phyloP scores from a whole-genome alignment of 345 rosid species.

The Eutrema heterophyllum region DNA sequence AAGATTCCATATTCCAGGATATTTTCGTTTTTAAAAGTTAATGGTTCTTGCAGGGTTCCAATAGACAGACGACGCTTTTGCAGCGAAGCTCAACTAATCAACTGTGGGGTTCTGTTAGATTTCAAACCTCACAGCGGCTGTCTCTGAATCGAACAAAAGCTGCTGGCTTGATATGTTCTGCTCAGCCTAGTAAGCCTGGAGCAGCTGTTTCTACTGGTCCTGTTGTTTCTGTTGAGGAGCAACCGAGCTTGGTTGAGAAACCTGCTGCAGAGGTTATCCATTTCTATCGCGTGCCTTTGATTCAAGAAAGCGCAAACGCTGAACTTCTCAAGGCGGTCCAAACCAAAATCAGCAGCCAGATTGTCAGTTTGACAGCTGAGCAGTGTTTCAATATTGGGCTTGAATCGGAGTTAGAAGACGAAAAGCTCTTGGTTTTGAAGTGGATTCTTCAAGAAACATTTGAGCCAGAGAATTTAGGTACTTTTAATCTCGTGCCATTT shows the following conservation, averaged over 20 bases:
- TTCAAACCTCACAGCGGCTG: conserved; percentile 9
- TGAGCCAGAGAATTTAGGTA: conserved; percentile 81
- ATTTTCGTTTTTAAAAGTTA: background rate
- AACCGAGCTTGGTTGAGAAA: conserved; percentile 41
- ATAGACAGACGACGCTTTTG: conserved; percentile 50
- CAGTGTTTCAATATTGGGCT: conserved; percentile 84
- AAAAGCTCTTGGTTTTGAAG: conserved; percentile 53
- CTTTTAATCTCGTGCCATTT: background rate
- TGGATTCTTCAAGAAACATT: conserved; percentile 94
- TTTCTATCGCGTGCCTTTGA: conserved; percentile 67
- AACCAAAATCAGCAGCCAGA: conserved; percentile 57
- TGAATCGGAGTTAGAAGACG: conserved; percentile 34
- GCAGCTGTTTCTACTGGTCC: conserved; percentile 42
- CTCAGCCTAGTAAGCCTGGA: conserved; percentile 42
- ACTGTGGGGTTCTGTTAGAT: conserved; percentile 41
- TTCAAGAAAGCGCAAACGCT: conserved; percentile 65
- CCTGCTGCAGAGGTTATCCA: conserved; percentile 60
- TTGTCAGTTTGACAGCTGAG: conserved; percentile 71
- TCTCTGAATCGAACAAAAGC: conserved; percentile 20
- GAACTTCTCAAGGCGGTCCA: conserved; percentile 65
- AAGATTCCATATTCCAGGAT: background rate
- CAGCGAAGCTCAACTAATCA: conserved; percentile 32
- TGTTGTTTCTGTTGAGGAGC: conserved; percentile 42
- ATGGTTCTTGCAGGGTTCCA: conserved; percentile 46
- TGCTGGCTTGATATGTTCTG: conserved; percentile 47